Base-by-base conservation (phyloP, 495 filamentous ascomycete species). In the Diplogelasinospora grovesii region DNA sequence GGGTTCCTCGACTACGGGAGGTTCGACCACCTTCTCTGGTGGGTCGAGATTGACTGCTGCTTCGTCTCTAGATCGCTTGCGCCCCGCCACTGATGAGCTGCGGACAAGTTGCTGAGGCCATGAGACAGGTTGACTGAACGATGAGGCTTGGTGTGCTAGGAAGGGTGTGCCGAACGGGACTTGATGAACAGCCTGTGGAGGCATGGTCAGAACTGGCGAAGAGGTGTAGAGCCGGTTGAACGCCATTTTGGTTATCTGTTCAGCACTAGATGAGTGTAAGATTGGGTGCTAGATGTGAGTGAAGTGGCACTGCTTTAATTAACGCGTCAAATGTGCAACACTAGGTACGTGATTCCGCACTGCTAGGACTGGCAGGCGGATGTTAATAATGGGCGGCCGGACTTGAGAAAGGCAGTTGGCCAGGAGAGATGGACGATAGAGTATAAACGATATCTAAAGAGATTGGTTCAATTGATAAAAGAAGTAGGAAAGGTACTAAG, bases 41-140 rank as follows among this genome's bases (percentile, higher is more conserved):
- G 74, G 65, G 36, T 78, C 73, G 36, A 77, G 70, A 40, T 75
- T 74, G 37, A 73, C 64, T 33, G 70, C 67, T 11, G 77, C 77
- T 56, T 83, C 78, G 43, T 78, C 77, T 54, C 76, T 68, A 21
- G 79, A 81, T 39, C 80, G 71, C 52, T 83, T 83, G 45, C 77
- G 78, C 27, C 79, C 77, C 36, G 73, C 71, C 13, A 47, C 47
- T 6, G 57, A 54, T 19, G 37, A 54, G 25, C 38, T 59, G 39
- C 52, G 52, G 27, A 41, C 45, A 23, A 53, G 50, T 40, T 54
- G 50, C 5, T 46, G 52, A 31, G 38, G 45, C 49, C 55, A 56
- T 29, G 57, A 54, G 24, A 45, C 32, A 32, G 64, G 48, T 10
- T 67, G 64, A 48, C 58, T 64, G 51, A 73, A 59, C 25, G 61